Base-by-base conservation (phyloP, 2,329 filamentous ascomycete species). In the Colletotrichum caudatum region DNA sequence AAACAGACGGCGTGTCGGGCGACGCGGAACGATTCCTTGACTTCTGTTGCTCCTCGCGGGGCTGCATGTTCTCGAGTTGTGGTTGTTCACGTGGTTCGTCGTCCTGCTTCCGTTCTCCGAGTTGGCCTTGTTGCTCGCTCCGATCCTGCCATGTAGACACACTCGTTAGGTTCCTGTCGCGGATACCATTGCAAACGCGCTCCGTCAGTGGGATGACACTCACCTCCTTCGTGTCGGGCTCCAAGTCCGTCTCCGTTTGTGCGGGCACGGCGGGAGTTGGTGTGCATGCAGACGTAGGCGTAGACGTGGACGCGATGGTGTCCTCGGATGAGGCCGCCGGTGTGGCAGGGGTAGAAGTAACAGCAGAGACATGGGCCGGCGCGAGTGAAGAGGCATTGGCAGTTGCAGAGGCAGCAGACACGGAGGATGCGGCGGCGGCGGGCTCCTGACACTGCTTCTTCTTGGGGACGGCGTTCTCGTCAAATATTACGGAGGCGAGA, bases 1-100 rank as follows among this genome's bases (percentile, higher is more conserved):
- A 87, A 50, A 88, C 77, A 26, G 86, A 87, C 23, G 84, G 84
- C 18, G 82, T 79, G 61, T 84, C 83, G 5, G 85, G 82, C 14
- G 65, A 56, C 11, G 74, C 37, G 64, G 69, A 69, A 26, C 54
- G 64, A 29, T 48, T 69, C 35, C 65, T 59, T 29, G 37, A 12
- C 37, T 51, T 64, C 44, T 56, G 63, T 50, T 53, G 50, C 29
- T 48, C 39, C 16, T 46, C 29, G 35, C 46, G 53, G 29, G 11
- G 16, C 35, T 48, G 44, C 29, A 29, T 37, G 20, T 61, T 33
- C 11, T 56, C 18, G 5, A 35, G n/a, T 37, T 50, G 37, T 58
- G 14, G 37, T 44, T 60, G 53, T 37, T 23, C 33, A 23, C 6
- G 58, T 57, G 70, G 54, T 33, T 62, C 68, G n/a, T 59, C 46